A percentile compares a stretch with the other conserved stretches of the same genome.
Evolutionary conservation across 2,329 filamentous ascomycete species (phyloP).

Genomic region (Triangularia verruculosa): DNA sequence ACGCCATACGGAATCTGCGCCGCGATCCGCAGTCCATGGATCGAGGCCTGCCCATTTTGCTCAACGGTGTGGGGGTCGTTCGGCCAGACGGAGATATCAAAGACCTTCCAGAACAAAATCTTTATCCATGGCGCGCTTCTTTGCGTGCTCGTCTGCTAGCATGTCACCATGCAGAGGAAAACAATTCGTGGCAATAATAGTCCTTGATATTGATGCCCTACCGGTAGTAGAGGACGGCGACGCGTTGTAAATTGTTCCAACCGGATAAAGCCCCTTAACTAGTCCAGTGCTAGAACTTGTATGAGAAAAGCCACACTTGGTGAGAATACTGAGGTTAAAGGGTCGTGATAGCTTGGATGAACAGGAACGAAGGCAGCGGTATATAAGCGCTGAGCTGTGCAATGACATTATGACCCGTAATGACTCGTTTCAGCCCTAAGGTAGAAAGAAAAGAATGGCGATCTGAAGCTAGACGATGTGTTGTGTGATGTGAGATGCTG

Average conservation of each 20-base stretch:
- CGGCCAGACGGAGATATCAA: not conserved
- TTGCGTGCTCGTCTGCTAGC: not conserved
- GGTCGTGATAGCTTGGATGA: not conserved
- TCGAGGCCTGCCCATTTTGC: not conserved
- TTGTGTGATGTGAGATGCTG: not conserved
- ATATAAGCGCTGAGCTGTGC: too few relatives aligned
- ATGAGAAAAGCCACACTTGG: not conserved
- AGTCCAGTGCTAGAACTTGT: not conserved
- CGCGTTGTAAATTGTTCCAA: not conserved
- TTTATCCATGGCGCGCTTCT: slow-evolving; percentile 1
- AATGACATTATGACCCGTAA: too few relatives aligned
- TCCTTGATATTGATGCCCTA: not conserved
- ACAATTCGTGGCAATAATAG: not conserved
- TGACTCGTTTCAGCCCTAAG: not conserved
- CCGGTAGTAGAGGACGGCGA: not conserved
- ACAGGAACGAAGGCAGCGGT: not conserved
- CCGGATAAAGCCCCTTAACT: not conserved
- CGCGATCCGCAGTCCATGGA: not conserved
- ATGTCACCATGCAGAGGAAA: not conserved
- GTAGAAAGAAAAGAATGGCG: not conserved
- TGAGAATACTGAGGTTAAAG: not conserved
- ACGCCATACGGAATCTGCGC: not conserved
- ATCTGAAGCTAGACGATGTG: not conserved
- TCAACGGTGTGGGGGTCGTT: slow-evolving; percentile 1
- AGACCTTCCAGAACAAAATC: not conserved